Evolutionary conservation across 352 stramenopile species (phyloP).

Genomic region (Saprolegnia parasitica): DNA sequence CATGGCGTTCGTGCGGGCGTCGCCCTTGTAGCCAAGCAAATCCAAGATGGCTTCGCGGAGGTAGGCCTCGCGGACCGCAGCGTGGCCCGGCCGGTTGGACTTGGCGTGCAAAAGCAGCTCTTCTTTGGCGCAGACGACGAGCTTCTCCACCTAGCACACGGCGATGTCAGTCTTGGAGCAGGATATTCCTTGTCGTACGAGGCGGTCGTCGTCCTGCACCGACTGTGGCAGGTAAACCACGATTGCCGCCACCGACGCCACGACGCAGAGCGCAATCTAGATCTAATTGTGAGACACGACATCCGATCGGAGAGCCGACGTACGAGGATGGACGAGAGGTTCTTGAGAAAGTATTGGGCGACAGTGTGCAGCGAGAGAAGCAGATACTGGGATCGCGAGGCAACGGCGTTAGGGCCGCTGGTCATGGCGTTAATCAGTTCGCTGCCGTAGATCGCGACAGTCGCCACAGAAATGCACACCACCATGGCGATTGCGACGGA

Average conservation of each 20-base stretch:
- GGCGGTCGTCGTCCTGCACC: neutral
- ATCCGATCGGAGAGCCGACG: too few relatives aligned
- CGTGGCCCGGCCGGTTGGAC: slow-evolving; percentile 18
- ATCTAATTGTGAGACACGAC: neutral
- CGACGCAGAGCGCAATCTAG: neutral
- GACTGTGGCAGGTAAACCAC: neutral
- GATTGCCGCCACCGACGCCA: neutral
- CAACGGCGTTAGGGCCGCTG: neutral
- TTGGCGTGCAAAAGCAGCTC: slow-evolving; percentile 20
- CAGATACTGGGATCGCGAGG: neutral
- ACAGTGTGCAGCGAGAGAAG: neutral
- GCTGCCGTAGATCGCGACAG: neutral
- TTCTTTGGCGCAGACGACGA: slow-evolving; percentile 23
- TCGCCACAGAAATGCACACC: neutral
- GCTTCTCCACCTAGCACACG: slow-evolving; percentile 9
- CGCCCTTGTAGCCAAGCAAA: slow-evolving; percentile 20
- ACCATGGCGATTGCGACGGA: neutral
- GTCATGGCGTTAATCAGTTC: too few relatives aligned
- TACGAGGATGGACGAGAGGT: neutral
- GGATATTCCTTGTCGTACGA: neutral
- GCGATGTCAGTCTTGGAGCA: neutral
- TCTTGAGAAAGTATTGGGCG: neutral
- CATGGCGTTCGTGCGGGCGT: neutral
- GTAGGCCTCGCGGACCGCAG: slow-evolving; percentile 2
- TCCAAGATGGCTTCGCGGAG: slow-evolving; percentile 22